Percentiles rank a stretch among this genome's conserved stretches.
phyloP scores from a whole-genome alignment of 1,139 yeast genomes.

The Hyphopichia pseudoburtonii region DNA sequence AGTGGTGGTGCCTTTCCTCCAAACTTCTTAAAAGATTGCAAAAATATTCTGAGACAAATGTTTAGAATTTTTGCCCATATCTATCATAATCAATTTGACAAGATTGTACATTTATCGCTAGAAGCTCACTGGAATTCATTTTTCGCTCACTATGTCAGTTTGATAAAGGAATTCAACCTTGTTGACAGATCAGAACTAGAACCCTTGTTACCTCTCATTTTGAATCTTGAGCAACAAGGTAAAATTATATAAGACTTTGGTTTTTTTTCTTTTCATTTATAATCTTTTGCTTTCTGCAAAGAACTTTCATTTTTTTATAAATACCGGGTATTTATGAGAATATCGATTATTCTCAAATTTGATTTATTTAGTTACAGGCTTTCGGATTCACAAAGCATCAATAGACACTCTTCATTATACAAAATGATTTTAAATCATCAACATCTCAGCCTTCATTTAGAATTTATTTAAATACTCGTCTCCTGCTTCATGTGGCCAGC shows the following conservation, averaged over 20 bases:
- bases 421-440: no score
- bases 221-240: conserved; percentile 80
- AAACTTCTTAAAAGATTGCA: conserved; percentile 76
- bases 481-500: no score
- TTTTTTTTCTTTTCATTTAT: no score
- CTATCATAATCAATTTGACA: conserved; percentile 92
- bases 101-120: conserved; percentile 79
- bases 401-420: no score
- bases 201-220: conserved; percentile 77
- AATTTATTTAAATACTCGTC: no score
- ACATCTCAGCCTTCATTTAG: no score
- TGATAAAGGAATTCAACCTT: conserved; percentile 78
- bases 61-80: conserved; percentile 96
- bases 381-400: no score
- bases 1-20: conserved; percentile 94
- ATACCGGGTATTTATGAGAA: not conserved
- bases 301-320: no score
- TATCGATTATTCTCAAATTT: not conserved
- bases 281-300: no score
- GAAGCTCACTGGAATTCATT: conserved; percentile 99
- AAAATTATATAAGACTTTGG: conserved; percentile 64
- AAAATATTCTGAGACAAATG: conserved; percentile 87
- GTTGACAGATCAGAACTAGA: conserved; percentile 76
- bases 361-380: no score
- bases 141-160: conserved; percentile 92